A percentile compares a stretch with the other conserved stretches of the same genome.
Evolutionary conservation across 2,329 filamentous ascomycete genomes (phyloP).

Genomic region (Purpureocillium takamizusanense): DNA sequence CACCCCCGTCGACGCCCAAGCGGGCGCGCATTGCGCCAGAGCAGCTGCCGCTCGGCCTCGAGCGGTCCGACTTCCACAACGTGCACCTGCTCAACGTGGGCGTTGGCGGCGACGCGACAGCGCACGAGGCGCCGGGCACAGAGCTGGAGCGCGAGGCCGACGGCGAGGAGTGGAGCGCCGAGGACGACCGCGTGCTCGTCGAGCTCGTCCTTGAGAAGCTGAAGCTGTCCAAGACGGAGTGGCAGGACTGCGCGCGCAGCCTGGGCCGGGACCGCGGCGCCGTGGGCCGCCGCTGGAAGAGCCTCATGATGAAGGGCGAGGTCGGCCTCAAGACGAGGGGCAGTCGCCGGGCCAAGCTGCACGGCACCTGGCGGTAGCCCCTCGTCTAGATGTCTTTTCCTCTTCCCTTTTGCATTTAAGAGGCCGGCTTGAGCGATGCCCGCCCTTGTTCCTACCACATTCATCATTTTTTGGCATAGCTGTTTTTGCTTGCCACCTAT

Average conservation of each 20-base stretch:
- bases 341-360: slow-evolving; percentile 34
- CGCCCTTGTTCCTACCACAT: no score
- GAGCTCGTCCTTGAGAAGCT: slow-evolving; percentile 60
- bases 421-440: no score
- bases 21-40: slow-evolving; percentile 52
- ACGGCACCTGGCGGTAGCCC: slow-evolving; percentile 44
- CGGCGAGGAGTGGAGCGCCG: slow-evolving; percentile 46
- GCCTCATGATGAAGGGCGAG: slow-evolving; percentile 48
- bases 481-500: background rate
- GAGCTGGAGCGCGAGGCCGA: slow-evolving; percentile 35
- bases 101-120: slow-evolving; percentile 10
- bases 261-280: slow-evolving; percentile 51
- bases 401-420: no score
- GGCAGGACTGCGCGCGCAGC: slow-evolving; percentile 58
- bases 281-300: slow-evolving; percentile 54
- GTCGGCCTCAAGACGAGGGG: slow-evolving; percentile 44
- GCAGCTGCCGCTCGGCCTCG: slow-evolving; percentile 50
- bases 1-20: slow-evolving; percentile 46
- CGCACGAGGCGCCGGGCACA: slow-evolving; percentile 13
- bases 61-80: slow-evolving; percentile 47
- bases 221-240: slow-evolving; percentile 53
- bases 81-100: slow-evolving; percentile 26
- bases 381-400: no score
- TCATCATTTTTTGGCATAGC: no score
- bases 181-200: slow-evolving; percentile 57